phyloP scores from a whole-genome alignment of 2,329 filamentous ascomycete species.

The Diaporthe amygdali region DNA sequence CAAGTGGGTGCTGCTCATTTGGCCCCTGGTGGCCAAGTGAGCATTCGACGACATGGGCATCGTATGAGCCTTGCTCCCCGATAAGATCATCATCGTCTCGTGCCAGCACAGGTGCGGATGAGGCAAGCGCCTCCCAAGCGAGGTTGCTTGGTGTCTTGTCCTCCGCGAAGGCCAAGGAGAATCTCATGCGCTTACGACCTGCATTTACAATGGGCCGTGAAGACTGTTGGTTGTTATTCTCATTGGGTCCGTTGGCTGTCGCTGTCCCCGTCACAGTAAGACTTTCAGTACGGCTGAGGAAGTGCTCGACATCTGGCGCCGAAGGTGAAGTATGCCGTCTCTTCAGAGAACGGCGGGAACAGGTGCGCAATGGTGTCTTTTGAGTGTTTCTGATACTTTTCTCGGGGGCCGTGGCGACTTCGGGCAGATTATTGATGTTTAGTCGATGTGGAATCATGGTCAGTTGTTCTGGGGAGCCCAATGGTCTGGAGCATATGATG shows the following conservation, averaged over 20 bases:
- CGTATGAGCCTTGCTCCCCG: too few species aligned
- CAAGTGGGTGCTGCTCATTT: neutral
- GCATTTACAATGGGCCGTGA: neutral
- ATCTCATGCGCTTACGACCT: neutral
- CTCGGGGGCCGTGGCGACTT: neutral
- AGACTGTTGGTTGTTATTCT: neutral
- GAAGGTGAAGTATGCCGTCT: neutral
- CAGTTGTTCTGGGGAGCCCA: neutral
- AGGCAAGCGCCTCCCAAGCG: slow-evolving; percentile 16
- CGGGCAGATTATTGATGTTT: neutral
- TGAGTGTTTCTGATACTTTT: neutral
- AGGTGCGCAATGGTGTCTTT: slow-evolving; percentile 8
- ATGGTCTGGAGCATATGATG: neutral
- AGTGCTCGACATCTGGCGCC: neutral
- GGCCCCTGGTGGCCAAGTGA: neutral
- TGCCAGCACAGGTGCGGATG: neutral
- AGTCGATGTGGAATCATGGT: neutral
- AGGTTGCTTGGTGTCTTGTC: slow-evolving; percentile 16
- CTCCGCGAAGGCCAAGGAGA: neutral
- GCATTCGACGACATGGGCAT: neutral
- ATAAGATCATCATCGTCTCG: neutral
- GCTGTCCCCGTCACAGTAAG: neutral
- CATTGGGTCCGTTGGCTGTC: neutral
- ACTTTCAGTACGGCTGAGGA: neutral
- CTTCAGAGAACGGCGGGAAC: slow-evolving; percentile 17